Evolutionary conservation across 768 basidiomycete genomes (phyloP), one percentile per base, ranked within the genome.

Genomic region (Psilocybe cyanescens): DNA sequence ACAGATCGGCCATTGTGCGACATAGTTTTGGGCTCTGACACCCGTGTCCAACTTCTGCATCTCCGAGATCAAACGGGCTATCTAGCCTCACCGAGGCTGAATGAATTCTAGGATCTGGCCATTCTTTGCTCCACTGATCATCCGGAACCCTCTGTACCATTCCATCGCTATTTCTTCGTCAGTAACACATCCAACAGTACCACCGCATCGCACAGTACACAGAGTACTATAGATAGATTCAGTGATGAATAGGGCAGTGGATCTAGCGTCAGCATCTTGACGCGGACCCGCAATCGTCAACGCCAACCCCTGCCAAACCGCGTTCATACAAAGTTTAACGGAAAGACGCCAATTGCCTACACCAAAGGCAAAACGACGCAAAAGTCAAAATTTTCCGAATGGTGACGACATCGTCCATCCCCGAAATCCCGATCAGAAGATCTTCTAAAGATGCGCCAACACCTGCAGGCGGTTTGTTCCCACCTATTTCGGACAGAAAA

Each of bases 11-110:
- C 8, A 16, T 44, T 44, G 35, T 58, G 57, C 49, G 57, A 41
- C 57, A 41, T 24, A 51, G 28, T 58, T 50, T 58, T 31, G 28
- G 6, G n/a, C 50, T 29, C 51, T 59, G 58, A 59, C 58, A 53
- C 44, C 58, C 41, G 53, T 53, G 50, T 59, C 44, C 58, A 35
- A 35, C 33, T 35, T 35, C 33, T 35, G 11, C 33, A 45, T n/a
- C 7, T 51, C 45, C 41, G 39, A 52, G 50, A 33, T 33, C 29
- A n/a, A 44, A 44, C n/a, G 41, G 11, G n/a, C 41, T 44, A 44
- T 44, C 41, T 44, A 44, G 41, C 41, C 41, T 14, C 11, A 44
- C 41, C 41, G 41, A 44, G 41, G 41, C 41, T 44, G 41, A 44
- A 8, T 12, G 11, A 44, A 5, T 12, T 44, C 41, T 44, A n/a